These are phyloP conservation scores for Durotheca rogersii DNA, from an alignment of 495 filamentous ascomycete species.

Conservation along the genomic window DNA sequence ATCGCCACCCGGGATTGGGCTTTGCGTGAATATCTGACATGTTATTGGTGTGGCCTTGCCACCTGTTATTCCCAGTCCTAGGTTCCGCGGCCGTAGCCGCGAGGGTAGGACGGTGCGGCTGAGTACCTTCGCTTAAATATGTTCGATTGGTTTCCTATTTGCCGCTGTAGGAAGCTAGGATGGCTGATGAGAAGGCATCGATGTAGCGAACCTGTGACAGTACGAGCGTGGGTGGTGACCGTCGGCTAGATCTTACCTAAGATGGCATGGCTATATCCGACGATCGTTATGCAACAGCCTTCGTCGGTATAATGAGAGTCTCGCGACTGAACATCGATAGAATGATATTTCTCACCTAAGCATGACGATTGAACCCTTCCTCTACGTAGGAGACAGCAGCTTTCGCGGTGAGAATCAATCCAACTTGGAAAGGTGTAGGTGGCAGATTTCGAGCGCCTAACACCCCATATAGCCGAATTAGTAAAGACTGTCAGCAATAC, in stretches of 20 bases:
- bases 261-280: neutral
- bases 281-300: neutral
- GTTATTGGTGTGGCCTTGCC: too few species aligned
- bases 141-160: too few species aligned
- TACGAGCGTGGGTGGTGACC: neutral
- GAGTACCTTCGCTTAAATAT: too few species aligned
- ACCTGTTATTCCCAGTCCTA: too few species aligned
- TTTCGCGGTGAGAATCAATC: conserved; percentile 5
- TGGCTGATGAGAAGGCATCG: too few species aligned
- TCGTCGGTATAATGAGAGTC: conserved; percentile 1
- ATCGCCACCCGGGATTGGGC: too few species aligned
- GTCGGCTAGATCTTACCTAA: conserved; percentile 14
- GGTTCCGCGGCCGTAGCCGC: too few species aligned
- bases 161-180: too few species aligned
- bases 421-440: conserved; percentile 2
- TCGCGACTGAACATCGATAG: conserved; percentile 11
- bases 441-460: too few species aligned
- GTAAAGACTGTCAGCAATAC: conserved; percentile 15
- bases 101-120: too few species aligned
- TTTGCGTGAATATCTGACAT: too few species aligned
- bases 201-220: neutral
- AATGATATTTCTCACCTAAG: conserved; percentile 13
- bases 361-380: neutral
- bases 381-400: conserved; percentile 7
- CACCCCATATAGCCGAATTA: conserved; percentile 10